phyloP scores from a whole-genome alignment of 2,329 filamentous ascomycete species.

The Diaporthe australafricana region DNA sequence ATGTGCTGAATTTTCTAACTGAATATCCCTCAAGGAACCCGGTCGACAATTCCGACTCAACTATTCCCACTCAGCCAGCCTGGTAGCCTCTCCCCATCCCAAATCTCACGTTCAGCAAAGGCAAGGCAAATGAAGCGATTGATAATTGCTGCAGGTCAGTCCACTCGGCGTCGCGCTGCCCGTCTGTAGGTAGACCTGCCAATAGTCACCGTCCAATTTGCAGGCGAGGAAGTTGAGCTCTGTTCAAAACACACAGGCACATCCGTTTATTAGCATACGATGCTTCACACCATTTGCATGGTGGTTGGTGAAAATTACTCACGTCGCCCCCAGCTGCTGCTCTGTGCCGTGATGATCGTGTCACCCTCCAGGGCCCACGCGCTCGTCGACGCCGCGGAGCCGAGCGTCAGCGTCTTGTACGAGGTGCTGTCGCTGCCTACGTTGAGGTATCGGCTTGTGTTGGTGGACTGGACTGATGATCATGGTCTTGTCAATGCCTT shows the following conservation, averaged over 20 bases:
- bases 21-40: not conserved
- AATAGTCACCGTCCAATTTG: conserved; percentile 55
- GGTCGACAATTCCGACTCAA: not conserved
- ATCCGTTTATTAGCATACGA: conserved; percentile 30
- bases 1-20: too few relatives aligned
- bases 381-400: conserved; percentile 53
- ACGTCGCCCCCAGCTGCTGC: conserved; percentile 57
- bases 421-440: conserved; percentile 57
- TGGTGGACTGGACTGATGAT: conserved; percentile 41
- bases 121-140: conserved; percentile 66
- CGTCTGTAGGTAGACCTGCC: conserved; percentile 64
- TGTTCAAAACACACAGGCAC: conserved; percentile 28
- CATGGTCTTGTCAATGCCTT: not conserved
- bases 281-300: too few relatives aligned
- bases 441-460: conserved; percentile 60
- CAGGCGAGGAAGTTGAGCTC: conserved; percentile 66
- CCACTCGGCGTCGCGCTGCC: conserved; percentile 61
- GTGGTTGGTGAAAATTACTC: conserved; percentile 34
- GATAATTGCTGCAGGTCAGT: conserved; percentile 64
- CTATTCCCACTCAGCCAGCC: too few relatives aligned
- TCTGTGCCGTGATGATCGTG: conserved; percentile 56
- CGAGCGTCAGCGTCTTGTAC: conserved; percentile 64
- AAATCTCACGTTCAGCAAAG: conserved; percentile 50
- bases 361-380: conserved; percentile 63
- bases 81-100: too few relatives aligned